Conservation (phyloP, 768 basidiomycete species). For the Pholiota conissans region DNA sequence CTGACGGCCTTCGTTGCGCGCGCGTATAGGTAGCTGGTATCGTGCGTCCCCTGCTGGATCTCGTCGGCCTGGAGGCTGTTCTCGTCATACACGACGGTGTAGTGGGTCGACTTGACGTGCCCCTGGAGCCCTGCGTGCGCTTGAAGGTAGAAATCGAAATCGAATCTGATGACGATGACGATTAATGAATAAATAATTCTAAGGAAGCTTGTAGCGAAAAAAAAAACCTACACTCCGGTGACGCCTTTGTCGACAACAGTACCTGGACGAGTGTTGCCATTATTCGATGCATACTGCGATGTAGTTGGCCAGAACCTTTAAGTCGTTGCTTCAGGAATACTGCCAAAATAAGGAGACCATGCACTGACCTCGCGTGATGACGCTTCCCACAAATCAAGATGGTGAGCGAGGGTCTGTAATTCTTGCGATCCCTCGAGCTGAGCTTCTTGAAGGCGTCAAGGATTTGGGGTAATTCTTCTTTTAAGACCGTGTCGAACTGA, state of each 20-base stretch:
- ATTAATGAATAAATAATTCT: background rate
- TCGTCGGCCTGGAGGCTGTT: constrained; percentile 65
- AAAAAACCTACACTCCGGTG: constrained; percentile 55
- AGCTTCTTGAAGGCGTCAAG: constrained; percentile 58
- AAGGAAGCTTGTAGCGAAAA: background rate
- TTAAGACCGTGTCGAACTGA: constrained; percentile 65
- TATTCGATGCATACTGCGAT: constrained; percentile 49
- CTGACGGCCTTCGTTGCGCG: constrained; percentile 85
- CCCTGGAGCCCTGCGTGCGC: constrained; percentile 78
- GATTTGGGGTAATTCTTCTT: constrained; percentile 63
- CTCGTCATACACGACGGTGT: constrained; percentile 81
- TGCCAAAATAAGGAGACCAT: background rate
- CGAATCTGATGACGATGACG: constrained; percentile 42
- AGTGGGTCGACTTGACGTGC: constrained; percentile 71
- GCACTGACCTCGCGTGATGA: constrained; percentile 56
- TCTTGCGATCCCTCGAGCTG: constrained; percentile 38
- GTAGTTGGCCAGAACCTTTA: constrained; percentile 57
- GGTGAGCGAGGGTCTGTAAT: constrained; percentile 62
- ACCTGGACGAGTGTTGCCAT: constrained; percentile 78
- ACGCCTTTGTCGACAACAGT: constrained; percentile 82
- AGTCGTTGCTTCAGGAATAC: background rate
- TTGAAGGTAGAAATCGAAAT: constrained; percentile 70
- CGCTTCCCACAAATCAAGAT: constrained; percentile 85
- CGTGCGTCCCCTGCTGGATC: constrained; percentile 72
- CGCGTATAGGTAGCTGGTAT: constrained; percentile 72